Evolutionary conservation across 2,329 filamentous ascomycete species (phyloP).

Genomic region (Aspergillus sp.): DNA sequence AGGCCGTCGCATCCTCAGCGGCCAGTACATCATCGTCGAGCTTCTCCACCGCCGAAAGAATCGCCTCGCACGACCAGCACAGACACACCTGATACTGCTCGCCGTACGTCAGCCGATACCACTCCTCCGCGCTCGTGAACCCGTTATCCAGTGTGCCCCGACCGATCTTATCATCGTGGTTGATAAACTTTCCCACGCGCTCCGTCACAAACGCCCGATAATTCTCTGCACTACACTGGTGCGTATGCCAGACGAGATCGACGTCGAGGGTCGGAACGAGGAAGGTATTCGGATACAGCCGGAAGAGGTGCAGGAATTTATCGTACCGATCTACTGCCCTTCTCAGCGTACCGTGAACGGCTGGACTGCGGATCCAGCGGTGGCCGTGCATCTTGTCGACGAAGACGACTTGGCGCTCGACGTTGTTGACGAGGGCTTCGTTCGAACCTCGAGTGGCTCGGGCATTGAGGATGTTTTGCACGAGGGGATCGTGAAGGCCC

Average conservation of each 20-base stretch:
- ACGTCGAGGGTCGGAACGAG: conserved; percentile 41
- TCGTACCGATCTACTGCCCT: conserved; percentile 59
- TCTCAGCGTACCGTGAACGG: conserved; percentile 64
- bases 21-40: conserved; percentile 1
- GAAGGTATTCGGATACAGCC: conserved; percentile 37
- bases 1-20: not conserved
- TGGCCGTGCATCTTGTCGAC: conserved; percentile 70
- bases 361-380: conserved; percentile 78
- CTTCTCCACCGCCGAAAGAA: conserved; percentile 8
- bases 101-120: conserved; percentile 11
- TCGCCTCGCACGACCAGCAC: conserved; percentile 15
- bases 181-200: conserved; percentile 59
- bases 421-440: conserved; percentile 39
- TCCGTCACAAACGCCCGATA: conserved; percentile 48
- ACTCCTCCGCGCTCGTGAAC: conserved; percentile 54
- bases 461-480: not conserved
- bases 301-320: conserved; percentile 51
- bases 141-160: conserved; percentile 61
- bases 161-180: conserved; percentile 80
- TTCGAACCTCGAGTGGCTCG: not conserved
- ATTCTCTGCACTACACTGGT: conserved; percentile 31
- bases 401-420: conserved; percentile 49
- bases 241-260: conserved; percentile 43
- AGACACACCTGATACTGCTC: conserved; percentile 18
- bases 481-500: not conserved